Conservation (phyloP, 805 yeast species). For the Monosporozyma solicola region DNA sequence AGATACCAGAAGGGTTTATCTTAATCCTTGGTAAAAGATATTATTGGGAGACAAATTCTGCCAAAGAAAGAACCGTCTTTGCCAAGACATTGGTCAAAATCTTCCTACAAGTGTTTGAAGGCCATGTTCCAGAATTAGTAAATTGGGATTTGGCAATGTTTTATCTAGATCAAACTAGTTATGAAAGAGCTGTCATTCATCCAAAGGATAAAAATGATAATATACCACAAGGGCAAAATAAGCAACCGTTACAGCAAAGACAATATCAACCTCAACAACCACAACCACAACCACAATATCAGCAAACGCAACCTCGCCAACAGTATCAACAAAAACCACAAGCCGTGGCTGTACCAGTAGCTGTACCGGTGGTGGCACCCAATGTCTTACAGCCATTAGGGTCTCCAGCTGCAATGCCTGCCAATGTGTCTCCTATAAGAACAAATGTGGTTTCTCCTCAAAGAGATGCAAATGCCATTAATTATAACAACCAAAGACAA, state of each 20-base stretch:
- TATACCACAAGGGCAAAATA: not conserved
- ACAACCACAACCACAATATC: not conserved
- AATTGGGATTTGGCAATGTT: slow-evolving; percentile 42
- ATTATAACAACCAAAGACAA: not conserved
- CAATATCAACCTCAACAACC: not conserved
- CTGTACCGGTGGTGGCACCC: not conserved
- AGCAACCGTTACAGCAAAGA: not conserved
- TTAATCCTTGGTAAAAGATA: slow-evolving; percentile 65
- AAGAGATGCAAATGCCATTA: not conserved
- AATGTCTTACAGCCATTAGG: not conserved
- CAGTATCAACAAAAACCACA: slow-evolving; percentile 2
- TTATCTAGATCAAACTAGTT: slow-evolving; percentile 33
- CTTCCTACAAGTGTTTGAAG: slow-evolving; percentile 47
- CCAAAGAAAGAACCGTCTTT: slow-evolving; percentile 53
- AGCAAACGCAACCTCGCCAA: not conserved
- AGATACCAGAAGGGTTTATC: slow-evolving; percentile 46
- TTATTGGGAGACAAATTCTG: slow-evolving; percentile 66
- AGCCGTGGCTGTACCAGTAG: not conserved
- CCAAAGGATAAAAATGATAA: not conserved
- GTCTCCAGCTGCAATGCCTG: not conserved
- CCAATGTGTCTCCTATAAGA: slow-evolving; percentile 4
- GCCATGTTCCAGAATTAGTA: slow-evolving; percentile 43
- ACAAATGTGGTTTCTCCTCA: not conserved
- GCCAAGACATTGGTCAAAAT: slow-evolving; percentile 43
- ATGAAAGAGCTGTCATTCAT: slow-evolving; percentile 25